Percentiles rank a stretch among this genome's conserved stretches.
phyloP scores from a whole-genome alignment of 441 rosid species.

The Pelargonium myrrhifolium region DNA sequence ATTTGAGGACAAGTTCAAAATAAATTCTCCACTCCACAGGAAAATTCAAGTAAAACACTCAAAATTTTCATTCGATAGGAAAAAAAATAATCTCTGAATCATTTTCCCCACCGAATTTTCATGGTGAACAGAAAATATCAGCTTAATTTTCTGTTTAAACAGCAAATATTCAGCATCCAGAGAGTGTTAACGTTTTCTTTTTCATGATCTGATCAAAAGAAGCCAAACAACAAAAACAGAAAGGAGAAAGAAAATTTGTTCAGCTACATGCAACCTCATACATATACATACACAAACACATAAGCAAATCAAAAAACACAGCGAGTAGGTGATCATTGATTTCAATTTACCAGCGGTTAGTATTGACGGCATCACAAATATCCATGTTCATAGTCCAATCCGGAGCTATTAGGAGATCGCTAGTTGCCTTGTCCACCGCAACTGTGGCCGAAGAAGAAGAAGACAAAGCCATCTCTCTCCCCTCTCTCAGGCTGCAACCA shows the following conservation, averaged over 20 bases:
- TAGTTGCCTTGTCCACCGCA: conserved; percentile 97
- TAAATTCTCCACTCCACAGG: background rate
- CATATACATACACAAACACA: background rate
- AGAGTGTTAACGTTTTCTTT: too few species aligned
- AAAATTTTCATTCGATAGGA: too few species aligned
- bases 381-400: conserved; percentile 98
- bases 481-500: background rate
- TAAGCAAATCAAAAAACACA: background rate
- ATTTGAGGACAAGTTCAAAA: background rate
- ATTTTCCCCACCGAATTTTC: too few species aligned
- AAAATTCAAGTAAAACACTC: too few species aligned
- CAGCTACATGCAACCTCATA: background rate
- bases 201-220: background rate
- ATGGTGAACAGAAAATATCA: background rate
- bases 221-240: background rate
- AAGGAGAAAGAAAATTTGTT: background rate
- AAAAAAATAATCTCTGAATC: too few species aligned
- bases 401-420: conserved; percentile 81
- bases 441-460: conserved; percentile 59
- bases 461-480: conserved; percentile 24
- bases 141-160: background rate
- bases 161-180: background rate
- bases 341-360: conserved; percentile 55
- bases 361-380: conserved; percentile 83
- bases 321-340: background rate